These are phyloP conservation scores for Lentinus brumalis DNA, from an alignment of 768 basidiomycete genomes.

Conservation along the genomic window DNA sequence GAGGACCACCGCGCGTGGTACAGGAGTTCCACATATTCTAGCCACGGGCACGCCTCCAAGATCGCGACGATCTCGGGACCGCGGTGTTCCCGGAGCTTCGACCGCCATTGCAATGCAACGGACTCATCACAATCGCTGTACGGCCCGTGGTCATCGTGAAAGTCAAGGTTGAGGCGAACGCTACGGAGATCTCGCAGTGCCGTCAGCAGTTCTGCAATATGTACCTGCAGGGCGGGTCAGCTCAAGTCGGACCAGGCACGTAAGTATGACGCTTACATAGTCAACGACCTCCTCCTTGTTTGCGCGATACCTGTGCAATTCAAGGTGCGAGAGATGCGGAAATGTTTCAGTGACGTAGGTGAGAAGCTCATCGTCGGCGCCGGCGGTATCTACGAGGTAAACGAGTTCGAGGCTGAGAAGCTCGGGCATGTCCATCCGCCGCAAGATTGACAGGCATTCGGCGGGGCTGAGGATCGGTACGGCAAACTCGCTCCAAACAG, in stretches of 20 bases:
- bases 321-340: background rate
- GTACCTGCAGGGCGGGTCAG: too few relatives aligned
- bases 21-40: too few relatives aligned
- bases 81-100: too few relatives aligned
- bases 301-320: slow-evolving; percentile 1
- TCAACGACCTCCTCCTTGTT: background rate
- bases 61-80: too few relatives aligned
- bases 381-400: background rate
- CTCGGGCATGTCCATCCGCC: background rate
- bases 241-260: too few relatives aligned
- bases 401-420: background rate
- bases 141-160: background rate
- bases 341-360: background rate
- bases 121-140: background rate
- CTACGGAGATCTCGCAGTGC: background rate
- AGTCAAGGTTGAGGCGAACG: background rate
- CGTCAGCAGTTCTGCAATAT: background rate
- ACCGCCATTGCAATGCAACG: too few relatives aligned
- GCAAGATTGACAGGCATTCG: background rate
- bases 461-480: background rate
- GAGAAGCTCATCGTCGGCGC: background rate
- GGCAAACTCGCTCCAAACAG: background rate
- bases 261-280: background rate
- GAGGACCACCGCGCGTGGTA: too few relatives aligned
- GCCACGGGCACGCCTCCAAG: too few relatives aligned